Conservation (phyloP, 805 yeast species). For the Suhomyces faveliae region DNA sequence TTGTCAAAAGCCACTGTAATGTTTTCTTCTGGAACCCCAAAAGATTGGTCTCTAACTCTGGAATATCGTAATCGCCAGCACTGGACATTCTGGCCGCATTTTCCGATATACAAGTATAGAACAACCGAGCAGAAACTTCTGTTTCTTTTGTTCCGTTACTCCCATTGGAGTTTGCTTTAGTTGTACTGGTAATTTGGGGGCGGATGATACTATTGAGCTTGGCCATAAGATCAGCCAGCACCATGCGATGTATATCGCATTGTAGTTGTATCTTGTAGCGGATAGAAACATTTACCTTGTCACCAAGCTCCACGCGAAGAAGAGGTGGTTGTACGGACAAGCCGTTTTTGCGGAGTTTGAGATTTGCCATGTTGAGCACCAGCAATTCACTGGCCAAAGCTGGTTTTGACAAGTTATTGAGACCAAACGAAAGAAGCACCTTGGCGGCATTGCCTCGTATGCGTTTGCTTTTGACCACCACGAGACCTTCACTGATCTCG, state of each 20-base stretch:
- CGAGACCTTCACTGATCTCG: conserved; percentile 5
- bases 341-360: conserved; percentile 12
- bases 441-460: conserved; percentile 10
- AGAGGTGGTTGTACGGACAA: conserved; percentile 6
- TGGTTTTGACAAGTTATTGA: conserved; percentile 1
- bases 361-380: conserved; percentile 11
- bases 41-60: conserved; percentile 44
- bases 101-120: conserved; percentile 51
- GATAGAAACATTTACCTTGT: conserved; percentile 11
- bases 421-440: conserved; percentile 13
- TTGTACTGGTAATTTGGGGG: neutral
- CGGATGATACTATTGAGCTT: conserved; percentile 10
- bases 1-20: conserved; percentile 53
- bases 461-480: conserved; percentile 10
- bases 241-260: conserved; percentile 17
- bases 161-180: too few relatives aligned
- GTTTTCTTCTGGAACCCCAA: conserved; percentile 54
- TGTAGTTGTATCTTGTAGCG: conserved; percentile 15
- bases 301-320: conserved; percentile 11
- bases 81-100: conserved; percentile 33
- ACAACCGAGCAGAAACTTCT: conserved; percentile 32
- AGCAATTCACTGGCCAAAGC: conserved; percentile 14
- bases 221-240: conserved; percentile 17
- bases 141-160: too few relatives aligned
- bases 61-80: conserved; percentile 30